Conservation (phyloP, 2,329 filamentous ascomycete genomes). For the Aquanectria penicillioides region DNA sequence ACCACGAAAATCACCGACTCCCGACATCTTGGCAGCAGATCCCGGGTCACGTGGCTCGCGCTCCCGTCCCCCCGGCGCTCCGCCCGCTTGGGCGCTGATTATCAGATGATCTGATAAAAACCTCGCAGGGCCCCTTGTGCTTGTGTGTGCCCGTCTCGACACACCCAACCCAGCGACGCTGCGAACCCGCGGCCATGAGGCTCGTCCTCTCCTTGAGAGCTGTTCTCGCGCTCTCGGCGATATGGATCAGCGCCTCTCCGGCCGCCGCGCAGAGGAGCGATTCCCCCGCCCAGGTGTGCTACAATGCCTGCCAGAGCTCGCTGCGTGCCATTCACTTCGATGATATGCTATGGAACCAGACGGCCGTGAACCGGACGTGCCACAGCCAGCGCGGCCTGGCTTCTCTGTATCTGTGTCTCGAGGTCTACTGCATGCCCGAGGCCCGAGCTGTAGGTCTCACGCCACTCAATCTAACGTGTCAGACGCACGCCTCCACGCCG, state of each 20-base stretch:
- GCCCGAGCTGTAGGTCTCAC: conserved; percentile 37
- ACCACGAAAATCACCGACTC: too few species aligned
- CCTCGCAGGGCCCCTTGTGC: conserved; percentile 10
- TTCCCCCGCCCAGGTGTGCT: conserved; percentile 42
- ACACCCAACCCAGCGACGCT: conserved; percentile 3
- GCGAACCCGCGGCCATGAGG: conserved; percentile 35
- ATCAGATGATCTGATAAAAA: too few species aligned
- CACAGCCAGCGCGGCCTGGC: conserved; percentile 40
- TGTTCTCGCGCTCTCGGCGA: not conserved
- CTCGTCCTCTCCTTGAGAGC: not conserved
- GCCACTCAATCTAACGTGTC: conserved; percentile 50
- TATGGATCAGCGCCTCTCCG: not conserved
- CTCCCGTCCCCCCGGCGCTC: too few species aligned
- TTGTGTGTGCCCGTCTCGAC: not conserved
- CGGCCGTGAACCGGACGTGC: conserved; percentile 39
- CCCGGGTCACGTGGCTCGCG: too few species aligned
- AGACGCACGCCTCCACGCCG: conserved; percentile 26
- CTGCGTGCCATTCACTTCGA: conserved; percentile 44
- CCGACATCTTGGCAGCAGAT: too few species aligned
- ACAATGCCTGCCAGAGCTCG: conserved; percentile 45
- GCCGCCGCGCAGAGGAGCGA: too few species aligned
- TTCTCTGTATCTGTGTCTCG: conserved; percentile 52
- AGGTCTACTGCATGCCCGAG: conserved; percentile 46
- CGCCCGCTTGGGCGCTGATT: too few species aligned
- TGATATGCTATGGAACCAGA: conserved; percentile 38